A percentile compares a stretch with the other conserved stretches of the same genome.
Evolutionary conservation across 345 rosid genomes (phyloP).

Genomic region (Salix brachista): DNA sequence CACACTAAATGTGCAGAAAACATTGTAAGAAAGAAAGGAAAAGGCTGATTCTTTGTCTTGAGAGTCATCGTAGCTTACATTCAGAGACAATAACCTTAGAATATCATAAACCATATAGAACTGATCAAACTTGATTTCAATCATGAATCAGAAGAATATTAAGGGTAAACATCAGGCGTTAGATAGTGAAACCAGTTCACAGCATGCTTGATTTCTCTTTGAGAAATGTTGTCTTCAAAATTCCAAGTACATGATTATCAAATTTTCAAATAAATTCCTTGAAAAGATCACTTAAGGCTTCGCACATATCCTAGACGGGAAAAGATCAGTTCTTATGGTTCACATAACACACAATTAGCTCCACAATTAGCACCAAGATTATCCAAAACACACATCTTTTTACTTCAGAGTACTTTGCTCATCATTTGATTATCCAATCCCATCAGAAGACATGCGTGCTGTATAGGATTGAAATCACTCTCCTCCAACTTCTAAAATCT

Average conservation of each 20-base stretch:
- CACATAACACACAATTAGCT: not conserved
- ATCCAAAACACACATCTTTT: not conserved
- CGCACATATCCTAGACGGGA: not conserved
- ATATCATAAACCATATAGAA: not conserved
- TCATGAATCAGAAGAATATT: not conserved
- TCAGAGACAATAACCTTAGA: not conserved
- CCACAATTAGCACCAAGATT: not conserved
- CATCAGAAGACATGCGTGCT: not conserved
- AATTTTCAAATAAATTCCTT: not conserved
- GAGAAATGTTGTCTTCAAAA: not conserved
- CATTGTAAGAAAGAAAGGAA: constrained; percentile 5
- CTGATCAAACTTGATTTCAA: not conserved
- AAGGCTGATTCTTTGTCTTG: not conserved
- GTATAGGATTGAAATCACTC: not conserved
- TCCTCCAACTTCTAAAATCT: not conserved
- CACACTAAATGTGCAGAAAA: constrained; percentile 37
- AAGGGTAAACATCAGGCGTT: not conserved
- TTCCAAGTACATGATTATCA: not conserved
- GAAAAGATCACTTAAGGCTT: not conserved
- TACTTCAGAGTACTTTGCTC: not conserved
- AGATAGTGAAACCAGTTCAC: not conserved
- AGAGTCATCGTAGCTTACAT: not conserved
- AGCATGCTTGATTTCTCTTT: not conserved
- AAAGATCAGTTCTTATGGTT: not conserved
- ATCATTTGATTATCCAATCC: not conserved